These are phyloP conservation scores for Rhizoclosmatium globosum DNA, from an alignment of 192 early-diverging fungal genomes.

Conservation along the genomic window DNA sequence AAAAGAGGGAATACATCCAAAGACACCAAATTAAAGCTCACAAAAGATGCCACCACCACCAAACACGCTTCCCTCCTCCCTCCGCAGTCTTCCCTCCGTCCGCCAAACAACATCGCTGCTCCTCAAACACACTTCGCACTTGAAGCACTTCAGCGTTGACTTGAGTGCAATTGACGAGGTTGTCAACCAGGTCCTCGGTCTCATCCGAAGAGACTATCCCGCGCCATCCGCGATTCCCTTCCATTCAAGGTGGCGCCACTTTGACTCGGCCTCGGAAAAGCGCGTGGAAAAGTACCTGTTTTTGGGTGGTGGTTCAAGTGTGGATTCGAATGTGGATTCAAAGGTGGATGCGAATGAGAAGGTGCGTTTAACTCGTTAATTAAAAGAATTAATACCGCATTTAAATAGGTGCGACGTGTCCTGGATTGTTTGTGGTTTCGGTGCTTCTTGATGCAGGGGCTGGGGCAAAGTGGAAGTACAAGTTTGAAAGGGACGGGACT, in stretches of 20 bases:
- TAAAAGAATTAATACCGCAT: background rate
- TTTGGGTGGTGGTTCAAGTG: constrained; percentile 47
- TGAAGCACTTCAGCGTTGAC: constrained; percentile 79
- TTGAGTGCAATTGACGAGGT: constrained; percentile 67
- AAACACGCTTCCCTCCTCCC: background rate
- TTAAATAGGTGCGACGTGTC: constrained; percentile 59
- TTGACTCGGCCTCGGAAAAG: constrained; percentile 57
- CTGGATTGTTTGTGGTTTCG: constrained; percentile 89
- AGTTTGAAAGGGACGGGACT: constrained; percentile 30
- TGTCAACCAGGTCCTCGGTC: constrained; percentile 68
- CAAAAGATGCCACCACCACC: background rate
- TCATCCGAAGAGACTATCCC: constrained; percentile 79
- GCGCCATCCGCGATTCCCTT: constrained; percentile 75
- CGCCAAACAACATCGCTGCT: constrained; percentile 74
- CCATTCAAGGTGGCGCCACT: constrained; percentile 90
- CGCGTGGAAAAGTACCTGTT: constrained; percentile 17
- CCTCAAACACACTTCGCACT: constrained; percentile 59
- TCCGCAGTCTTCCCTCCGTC: constrained; percentile 60
- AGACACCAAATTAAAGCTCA: background rate
- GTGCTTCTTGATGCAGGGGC: constrained; percentile 95
- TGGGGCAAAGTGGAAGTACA: constrained; percentile 81
- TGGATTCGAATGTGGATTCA: constrained; percentile 41
- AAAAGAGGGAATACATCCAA: too few relatives aligned
- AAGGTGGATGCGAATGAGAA: constrained; percentile 1
- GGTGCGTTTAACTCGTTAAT: too few relatives aligned